These are phyloP conservation scores for Plasmodium cynomolgi DNA, from an alignment of 169 alveolate species.

Conservation along the genomic window DNA sequence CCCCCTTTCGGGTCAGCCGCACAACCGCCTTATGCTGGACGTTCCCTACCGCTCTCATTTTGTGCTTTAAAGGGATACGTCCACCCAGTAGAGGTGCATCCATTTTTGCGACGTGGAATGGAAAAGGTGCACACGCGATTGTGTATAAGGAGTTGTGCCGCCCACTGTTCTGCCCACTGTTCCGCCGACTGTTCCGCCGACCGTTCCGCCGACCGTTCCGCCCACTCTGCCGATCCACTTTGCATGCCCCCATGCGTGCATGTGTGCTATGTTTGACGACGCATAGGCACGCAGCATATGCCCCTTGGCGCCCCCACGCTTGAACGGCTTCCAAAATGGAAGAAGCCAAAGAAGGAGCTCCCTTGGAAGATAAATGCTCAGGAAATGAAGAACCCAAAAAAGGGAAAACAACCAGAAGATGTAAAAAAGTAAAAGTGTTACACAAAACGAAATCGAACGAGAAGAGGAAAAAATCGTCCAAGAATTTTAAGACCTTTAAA, in stretches of 20 bases:
- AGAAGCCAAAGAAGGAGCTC: neutral
- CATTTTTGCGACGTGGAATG: neutral
- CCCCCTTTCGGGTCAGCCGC: neutral
- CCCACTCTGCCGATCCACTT: neutral
- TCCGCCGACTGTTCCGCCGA: neutral
- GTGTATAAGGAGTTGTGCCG: neutral
- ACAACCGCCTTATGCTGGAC: neutral
- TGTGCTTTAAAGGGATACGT: neutral
- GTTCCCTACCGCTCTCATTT: neutral
- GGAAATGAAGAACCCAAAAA: neutral
- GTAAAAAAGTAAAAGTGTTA: slow-evolving; percentile 10
- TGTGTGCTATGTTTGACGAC: neutral
- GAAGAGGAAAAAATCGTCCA: slow-evolving; percentile 17
- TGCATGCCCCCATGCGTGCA: neutral
- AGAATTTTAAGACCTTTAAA: neutral
- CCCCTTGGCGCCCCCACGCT: neutral
- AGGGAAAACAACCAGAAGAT: neutral
- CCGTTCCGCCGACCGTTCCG: neutral
- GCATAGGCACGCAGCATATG: neutral
- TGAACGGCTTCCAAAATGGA: neutral
- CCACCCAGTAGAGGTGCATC: neutral
- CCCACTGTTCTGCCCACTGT: neutral
- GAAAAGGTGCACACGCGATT: neutral
- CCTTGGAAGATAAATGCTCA: neutral
- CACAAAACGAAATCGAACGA: slow-evolving; percentile 20